phyloP scores from a whole-genome alignment of 345 rosid genomes.

The Arabis hirsuta region DNA sequence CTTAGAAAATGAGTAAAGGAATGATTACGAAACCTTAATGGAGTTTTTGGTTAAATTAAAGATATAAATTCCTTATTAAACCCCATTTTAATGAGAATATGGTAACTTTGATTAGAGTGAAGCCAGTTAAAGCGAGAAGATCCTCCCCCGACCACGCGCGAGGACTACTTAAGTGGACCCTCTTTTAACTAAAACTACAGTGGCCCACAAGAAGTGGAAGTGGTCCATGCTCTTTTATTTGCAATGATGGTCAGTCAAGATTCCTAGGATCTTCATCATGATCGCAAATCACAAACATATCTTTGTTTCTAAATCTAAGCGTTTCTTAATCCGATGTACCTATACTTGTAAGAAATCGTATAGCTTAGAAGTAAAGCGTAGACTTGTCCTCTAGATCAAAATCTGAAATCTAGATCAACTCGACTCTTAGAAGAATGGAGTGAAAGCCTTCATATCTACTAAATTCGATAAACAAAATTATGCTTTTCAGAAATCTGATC shows the following conservation, averaged over 20 bases:
- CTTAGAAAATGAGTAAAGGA: slow-evolving; percentile 35
- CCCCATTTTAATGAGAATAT: background rate
- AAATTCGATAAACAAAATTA: too few relatives aligned
- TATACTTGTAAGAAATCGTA: background rate
- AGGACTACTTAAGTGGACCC: slow-evolving; percentile 33
- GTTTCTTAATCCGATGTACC: background rate
- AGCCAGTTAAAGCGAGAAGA: slow-evolving; percentile 38
- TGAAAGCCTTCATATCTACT: too few relatives aligned
- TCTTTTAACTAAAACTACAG: slow-evolving; percentile 32
- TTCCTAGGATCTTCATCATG: slow-evolving; percentile 39
- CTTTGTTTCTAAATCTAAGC: slow-evolving; percentile 13
- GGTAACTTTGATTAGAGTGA: slow-evolving; percentile 34
- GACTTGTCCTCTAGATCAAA: too few relatives aligned
- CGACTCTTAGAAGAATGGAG: too few relatives aligned
- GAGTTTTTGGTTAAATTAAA: slow-evolving; percentile 32
- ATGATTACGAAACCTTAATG: slow-evolving; percentile 41
- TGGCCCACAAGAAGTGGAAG: slow-evolving; percentile 26
- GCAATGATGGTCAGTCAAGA: slow-evolving; percentile 33
- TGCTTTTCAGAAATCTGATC: too few relatives aligned
- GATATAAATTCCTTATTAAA: slow-evolving; percentile 18
- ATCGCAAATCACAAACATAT: slow-evolving; percentile 31
- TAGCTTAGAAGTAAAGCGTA: background rate
- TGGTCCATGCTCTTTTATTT: slow-evolving; percentile 33
- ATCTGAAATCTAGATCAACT: too few relatives aligned
- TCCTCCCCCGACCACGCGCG: slow-evolving; percentile 43